Conservation (phyloP, 352 stramenopile species). For the Pythium oligandrum region DNA sequence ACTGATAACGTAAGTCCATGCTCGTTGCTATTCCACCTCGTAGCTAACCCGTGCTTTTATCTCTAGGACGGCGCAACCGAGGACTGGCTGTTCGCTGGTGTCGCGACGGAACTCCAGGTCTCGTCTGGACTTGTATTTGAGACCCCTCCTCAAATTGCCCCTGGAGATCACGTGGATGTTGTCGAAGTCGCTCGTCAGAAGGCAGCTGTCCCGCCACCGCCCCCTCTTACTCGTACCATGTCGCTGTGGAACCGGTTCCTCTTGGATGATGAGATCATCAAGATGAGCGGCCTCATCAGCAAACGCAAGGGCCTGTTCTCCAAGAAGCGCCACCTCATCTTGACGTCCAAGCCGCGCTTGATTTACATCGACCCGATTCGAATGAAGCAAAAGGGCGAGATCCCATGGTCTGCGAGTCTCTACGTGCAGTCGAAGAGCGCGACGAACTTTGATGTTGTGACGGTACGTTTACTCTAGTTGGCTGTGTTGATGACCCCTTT, state of each 20-base stretch:
- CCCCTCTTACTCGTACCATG: conserved; percentile 61
- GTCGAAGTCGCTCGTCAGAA: conserved; percentile 79
- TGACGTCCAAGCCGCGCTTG: conserved; percentile 80
- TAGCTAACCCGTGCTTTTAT: not conserved
- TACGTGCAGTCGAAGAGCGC: conserved; percentile 85
- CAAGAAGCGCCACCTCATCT: conserved; percentile 84
- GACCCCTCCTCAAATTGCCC: conserved; percentile 30
- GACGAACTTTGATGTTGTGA: conserved; percentile 84
- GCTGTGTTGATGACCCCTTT: not conserved
- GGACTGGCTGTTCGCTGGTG: conserved; percentile 85
- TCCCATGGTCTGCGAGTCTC: conserved; percentile 81
- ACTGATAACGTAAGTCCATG: conserved; percentile 56
- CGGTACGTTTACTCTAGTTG: conserved; percentile 25
- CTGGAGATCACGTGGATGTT: conserved; percentile 43
- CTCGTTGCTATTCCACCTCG: not conserved
- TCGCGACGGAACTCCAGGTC: conserved; percentile 83
- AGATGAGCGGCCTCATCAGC: conserved; percentile 81
- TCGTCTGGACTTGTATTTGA: conserved; percentile 77
- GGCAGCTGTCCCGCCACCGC: conserved; percentile 47
- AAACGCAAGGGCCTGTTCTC: conserved; percentile 87
- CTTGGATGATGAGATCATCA: conserved; percentile 85
- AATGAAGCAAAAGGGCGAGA: conserved; percentile 89
- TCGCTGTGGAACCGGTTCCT: conserved; percentile 85
- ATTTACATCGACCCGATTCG: conserved; percentile 90
- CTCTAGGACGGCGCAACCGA: conserved; percentile 81